A percentile compares a stretch with the other conserved stretches of the same genome.
These are phyloP conservation scores for Fusarium heterosporum DNA, from an alignment of 2,329 filamentous ascomycete species.

Conservation along the genomic window DNA sequence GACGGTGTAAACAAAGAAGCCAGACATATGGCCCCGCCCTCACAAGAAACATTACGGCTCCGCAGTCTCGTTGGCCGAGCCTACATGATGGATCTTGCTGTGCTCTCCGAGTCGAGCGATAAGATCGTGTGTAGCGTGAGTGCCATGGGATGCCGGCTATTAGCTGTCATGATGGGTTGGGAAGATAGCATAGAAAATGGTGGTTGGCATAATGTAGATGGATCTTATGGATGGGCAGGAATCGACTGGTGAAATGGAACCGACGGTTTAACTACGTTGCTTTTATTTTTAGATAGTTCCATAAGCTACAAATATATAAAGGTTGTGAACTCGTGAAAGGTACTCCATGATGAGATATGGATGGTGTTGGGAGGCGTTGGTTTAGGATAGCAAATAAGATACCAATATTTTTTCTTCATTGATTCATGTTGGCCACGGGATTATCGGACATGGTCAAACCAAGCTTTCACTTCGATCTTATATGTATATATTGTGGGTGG, in stretches of 20 bases:
- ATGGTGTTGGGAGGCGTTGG: conserved; percentile 38
- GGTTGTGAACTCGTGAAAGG: conserved; percentile 7
- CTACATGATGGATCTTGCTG: conserved; percentile 83
- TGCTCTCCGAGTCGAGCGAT: conserved; percentile 76
- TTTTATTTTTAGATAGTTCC: background rate
- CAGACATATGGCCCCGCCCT: conserved; percentile 50
- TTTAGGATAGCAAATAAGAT: conserved; percentile 29
- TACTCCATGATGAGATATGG: conserved; percentile 21
- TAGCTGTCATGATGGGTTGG: conserved; percentile 91
- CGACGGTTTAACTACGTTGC: background rate
- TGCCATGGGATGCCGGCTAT: conserved; percentile 75
- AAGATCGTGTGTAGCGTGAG: conserved; percentile 81
- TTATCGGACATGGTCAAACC: background rate
- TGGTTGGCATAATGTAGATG: conserved; percentile 85
- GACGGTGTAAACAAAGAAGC: conserved; percentile 44
- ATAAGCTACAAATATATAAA: background rate
- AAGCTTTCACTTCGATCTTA: background rate
- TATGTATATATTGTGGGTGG: background rate
- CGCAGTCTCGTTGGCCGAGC: conserved; percentile 82
- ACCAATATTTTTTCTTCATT: conserved; percentile 23
- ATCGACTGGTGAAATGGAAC: conserved; percentile 51
- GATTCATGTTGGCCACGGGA: background rate
- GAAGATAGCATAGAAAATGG: conserved; percentile 70
- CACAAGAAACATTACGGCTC: conserved; percentile 70
- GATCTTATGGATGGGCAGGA: conserved; percentile 71